Evolutionary conservation across 2,329 filamentous ascomycete species (phyloP).

Genomic region (Colletotrichum musicola): DNA sequence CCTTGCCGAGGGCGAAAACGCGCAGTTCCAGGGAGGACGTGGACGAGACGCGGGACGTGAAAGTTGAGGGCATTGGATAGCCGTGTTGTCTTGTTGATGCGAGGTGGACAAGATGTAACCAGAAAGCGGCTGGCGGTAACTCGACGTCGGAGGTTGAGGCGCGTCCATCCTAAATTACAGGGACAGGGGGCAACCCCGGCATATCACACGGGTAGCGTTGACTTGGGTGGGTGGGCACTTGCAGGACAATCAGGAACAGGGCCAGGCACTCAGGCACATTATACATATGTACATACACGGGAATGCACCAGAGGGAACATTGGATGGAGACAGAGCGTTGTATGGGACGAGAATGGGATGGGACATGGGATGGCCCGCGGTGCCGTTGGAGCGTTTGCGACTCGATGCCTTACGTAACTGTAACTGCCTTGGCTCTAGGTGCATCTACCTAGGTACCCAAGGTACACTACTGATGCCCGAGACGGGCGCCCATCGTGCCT

Average conservation of each 20-base stretch:
- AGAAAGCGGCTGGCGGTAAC: slow-evolving; percentile 9
- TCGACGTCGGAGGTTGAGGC: slow-evolving; percentile 40
- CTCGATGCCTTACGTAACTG: too few species aligned
- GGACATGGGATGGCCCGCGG: too few species aligned
- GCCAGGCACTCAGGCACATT: neutral
- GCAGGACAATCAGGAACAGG: slow-evolving; percentile 34
- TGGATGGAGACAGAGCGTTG: neutral
- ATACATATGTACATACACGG: too few species aligned
- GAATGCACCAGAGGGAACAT: neutral
- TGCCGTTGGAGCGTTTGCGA: too few species aligned
- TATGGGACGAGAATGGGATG: neutral
- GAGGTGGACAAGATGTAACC: neutral
- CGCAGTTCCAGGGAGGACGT: too few species aligned
- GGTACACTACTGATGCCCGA: slow-evolving; percentile 21
- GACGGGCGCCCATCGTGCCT: slow-evolving; percentile 13
- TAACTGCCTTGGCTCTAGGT: too few species aligned
- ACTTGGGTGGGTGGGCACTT: neutral
- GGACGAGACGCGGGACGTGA: too few species aligned
- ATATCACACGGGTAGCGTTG: slow-evolving; percentile 33
- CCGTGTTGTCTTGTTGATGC: neutral
- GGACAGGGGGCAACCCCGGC: slow-evolving; percentile 29
- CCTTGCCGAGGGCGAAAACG: neutral
- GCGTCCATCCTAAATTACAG: slow-evolving; percentile 40
- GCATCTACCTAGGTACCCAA: neutral
- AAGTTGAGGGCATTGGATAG: too few species aligned